A percentile compares a stretch with the other conserved stretches of the same genome.
phyloP scores from a whole-genome alignment of 495 filamentous ascomycete genomes.

The Sabuloglossum arenarium region DNA sequence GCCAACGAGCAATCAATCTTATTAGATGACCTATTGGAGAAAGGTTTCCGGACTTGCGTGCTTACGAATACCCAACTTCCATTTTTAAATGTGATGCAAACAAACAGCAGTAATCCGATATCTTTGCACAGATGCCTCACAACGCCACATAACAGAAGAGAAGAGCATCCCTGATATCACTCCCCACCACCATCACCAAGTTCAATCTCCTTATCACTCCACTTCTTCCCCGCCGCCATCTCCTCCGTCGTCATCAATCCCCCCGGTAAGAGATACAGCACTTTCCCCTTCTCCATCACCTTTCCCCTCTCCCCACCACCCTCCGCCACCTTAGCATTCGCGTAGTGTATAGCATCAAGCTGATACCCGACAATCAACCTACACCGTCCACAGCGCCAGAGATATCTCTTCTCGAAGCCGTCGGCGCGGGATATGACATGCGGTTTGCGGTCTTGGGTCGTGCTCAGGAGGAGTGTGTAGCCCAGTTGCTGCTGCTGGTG shows the following conservation, averaged over 20 bases:
- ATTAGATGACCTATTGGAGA: neutral
- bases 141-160: neutral
- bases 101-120: too few relatives aligned
- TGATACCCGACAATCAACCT: slow-evolving; percentile 41
- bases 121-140: neutral
- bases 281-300: slow-evolving; percentile 3
- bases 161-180: slow-evolving; percentile 1
- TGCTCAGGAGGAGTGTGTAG: slow-evolving; percentile 28
- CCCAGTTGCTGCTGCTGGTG: slow-evolving; percentile 5
- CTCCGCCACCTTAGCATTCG: neutral
- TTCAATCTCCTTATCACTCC: slow-evolving; percentile 3
- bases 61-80: neutral
- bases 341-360: slow-evolving; percentile 24
- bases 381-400: slow-evolving; percentile 42
- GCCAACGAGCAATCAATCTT: neutral
- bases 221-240: slow-evolving; percentile 14
- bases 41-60: neutral
- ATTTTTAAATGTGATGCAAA: too few relatives aligned
- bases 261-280: slow-evolving; percentile 10
- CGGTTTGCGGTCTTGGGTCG: slow-evolving; percentile 25
- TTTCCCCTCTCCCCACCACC: slow-evolving; percentile 10
- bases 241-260: slow-evolving; percentile 16
- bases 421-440: slow-evolving; percentile 39
- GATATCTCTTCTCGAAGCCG: slow-evolving; percentile 50
- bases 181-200: neutral